Evolutionary conservation across 805 yeast species (phyloP), one percentile per base, ranked within the genome.

Genomic region (Torulaspora maleeae): DNA sequence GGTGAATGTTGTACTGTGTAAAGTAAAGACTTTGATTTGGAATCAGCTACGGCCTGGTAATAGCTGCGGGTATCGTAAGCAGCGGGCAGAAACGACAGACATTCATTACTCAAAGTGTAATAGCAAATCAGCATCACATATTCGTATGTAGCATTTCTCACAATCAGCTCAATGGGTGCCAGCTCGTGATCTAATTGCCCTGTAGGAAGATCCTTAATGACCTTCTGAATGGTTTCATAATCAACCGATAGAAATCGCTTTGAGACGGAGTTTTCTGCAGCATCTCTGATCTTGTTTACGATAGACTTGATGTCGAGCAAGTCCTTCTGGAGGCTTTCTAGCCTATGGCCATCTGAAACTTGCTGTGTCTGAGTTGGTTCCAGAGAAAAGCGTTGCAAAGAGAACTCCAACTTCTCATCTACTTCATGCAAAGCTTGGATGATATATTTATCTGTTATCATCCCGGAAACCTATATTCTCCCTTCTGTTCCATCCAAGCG

Each of bases 51-150:
- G 1, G 47, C 41, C 12, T 52, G 44, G 43, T 45, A 61, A 47
- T 60, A 61, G 10, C 37, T 20, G n/a, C 45, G 50, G 3, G 55
- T 50, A n/a, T 53, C 59, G n/a, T 51, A 47, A 3, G 51, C 44
- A n/a, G 19, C 27, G 5, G 60, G 58, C 15, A 61, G 36, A 22
- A 35, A 41, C 10, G 42, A 36, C 9, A 61, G 38, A 2, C 53
- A 50, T 12, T 51, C 52, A 19, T 50, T 53, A 4, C 54, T 49
- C 2, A 56, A 20, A 9, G 49, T 36, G 39, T 59, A 55, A 37
- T 57, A 61, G 36, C 61, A 57, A 8, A 60, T 34, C 11, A 58
- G 43, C 3, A 54, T 29, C 7, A 51, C 46, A 45, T 57, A 60
- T 24, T 50, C 43, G 16, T 35, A 38, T 17, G 54, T 36, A 15